phyloP scores from a whole-genome alignment of 2,329 filamentous ascomycete species.

The Trichoderma cornu-damae region DNA sequence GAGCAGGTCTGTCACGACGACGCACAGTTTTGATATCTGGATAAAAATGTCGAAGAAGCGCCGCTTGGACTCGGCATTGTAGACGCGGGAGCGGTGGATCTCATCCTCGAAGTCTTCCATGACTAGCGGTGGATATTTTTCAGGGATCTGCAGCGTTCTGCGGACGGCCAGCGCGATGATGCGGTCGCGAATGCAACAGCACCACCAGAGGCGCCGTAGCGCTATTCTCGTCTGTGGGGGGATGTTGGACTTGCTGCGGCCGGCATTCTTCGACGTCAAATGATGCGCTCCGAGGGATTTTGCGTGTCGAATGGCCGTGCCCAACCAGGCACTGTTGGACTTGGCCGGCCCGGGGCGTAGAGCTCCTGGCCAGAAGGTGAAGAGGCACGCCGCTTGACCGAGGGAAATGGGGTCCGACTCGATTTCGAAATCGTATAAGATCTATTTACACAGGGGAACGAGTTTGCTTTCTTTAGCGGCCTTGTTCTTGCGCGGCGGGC shows the following conservation, averaged over 20 bases:
- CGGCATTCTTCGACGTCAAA: neutral
- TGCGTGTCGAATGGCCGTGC: conserved; percentile 17
- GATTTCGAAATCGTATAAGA: conserved; percentile 15
- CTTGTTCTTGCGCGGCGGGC: neutral
- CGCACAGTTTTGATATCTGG: conserved; percentile 9
- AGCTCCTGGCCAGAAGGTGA: conserved; percentile 10
- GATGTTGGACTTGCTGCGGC: conserved; percentile 16
- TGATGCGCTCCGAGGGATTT: conserved; percentile 24
- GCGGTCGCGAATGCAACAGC: conserved; percentile 47
- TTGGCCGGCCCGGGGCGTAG: neutral
- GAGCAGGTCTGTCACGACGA: conserved; percentile 3
- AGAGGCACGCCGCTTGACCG: conserved; percentile 1
- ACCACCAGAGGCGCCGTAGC: conserved; percentile 45
- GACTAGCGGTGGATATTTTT: conserved; percentile 3
- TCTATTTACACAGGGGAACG: neutral
- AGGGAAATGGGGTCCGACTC: conserved; percentile 10
- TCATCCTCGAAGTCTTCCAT: conserved; percentile 38
- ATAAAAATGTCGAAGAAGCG: conserved; percentile 5
- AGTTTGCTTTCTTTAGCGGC: neutral
- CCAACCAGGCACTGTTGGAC: neutral
- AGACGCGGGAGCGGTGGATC: conserved; percentile 13
- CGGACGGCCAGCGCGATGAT: conserved; percentile 45
- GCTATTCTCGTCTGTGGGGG: conserved; percentile 32
- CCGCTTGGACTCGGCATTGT: conserved; percentile 6
- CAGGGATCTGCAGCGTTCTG: conserved; percentile 42